Conservation (phyloP, 352 stramenopile species). For the Phytophthora melonis region DNA sequence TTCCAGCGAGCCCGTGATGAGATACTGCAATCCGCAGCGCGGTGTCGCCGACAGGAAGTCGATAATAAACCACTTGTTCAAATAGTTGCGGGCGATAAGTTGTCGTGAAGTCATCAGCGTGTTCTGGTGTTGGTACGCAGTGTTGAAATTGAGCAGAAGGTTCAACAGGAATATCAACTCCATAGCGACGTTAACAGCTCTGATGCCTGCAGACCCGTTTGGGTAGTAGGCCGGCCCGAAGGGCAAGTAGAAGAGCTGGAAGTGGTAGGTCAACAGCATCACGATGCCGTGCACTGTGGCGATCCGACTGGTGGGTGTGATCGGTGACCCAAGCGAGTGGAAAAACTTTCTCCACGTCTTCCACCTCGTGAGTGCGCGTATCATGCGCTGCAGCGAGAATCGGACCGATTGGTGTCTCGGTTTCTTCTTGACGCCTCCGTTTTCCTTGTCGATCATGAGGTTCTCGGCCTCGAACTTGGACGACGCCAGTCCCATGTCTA, state of each 20-base stretch:
- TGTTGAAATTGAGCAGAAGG: constrained; percentile 33
- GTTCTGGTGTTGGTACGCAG: not conserved
- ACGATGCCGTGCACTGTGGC: constrained; percentile 35
- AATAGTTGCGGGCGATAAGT: constrained; percentile 20
- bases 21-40: not conserved
- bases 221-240: constrained; percentile 16
- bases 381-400: constrained; percentile 8
- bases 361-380: not conserved
- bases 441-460: not conserved
- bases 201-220: not conserved
- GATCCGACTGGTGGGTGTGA: not conserved
- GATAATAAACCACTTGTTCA: constrained; percentile 11
- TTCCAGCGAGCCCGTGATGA: not conserved
- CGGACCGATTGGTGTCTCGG: not conserved
- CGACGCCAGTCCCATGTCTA: not conserved
- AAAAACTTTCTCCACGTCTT: not conserved
- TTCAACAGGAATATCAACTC: constrained; percentile 3
- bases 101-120: constrained; percentile 5
- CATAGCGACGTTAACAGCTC: constrained; percentile 9
- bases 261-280: constrained; percentile 18
- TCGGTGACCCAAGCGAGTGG: not conserved
- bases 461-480: not conserved
- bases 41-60: constrained; percentile 20
- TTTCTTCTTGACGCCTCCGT: not conserved
- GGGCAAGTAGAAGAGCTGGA: constrained; percentile 26